These are phyloP conservation scores for Leishmania turanica DNA, from an alignment of 208 protist genomes.

Conservation along the genomic window DNA sequence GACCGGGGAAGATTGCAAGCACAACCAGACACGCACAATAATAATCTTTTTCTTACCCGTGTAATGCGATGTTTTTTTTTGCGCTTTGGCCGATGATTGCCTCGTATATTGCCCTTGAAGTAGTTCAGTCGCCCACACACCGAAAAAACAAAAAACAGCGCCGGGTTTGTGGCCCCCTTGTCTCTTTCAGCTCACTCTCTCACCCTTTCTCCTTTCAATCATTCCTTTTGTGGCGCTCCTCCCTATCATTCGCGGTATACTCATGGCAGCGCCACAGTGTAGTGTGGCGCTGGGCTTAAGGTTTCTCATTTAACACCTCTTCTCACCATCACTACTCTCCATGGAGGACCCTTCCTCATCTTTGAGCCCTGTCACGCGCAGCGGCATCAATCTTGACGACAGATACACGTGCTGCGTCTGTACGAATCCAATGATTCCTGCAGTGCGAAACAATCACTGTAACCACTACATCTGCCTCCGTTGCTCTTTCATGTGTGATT, in stretches of 20 bases:
- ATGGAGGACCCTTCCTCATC: neutral
- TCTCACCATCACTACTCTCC: neutral
- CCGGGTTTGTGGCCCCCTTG: too few species aligned
- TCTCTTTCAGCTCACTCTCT: too few species aligned
- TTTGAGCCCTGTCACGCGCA: neutral
- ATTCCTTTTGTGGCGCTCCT: neutral
- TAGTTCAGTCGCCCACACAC: neutral
- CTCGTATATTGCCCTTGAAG: neutral
- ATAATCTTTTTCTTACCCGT: neutral
- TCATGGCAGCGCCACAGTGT: neutral
- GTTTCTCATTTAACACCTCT: neutral
- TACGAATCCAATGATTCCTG: conserved; percentile 13
- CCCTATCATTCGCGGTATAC: neutral
- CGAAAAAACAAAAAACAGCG: neutral
- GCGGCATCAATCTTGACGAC: conserved; percentile 10
- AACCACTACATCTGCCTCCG: conserved; percentile 11
- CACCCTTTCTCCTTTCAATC: neutral
- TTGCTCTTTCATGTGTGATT: conserved; percentile 11
- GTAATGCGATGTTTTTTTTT: neutral
- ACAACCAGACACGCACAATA: neutral
- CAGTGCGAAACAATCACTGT: conserved; percentile 8
- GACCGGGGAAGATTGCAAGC: neutral
- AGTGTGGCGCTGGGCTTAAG: neutral
- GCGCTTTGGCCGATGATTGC: too few species aligned
- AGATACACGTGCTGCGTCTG: conserved; percentile 7